Percentiles rank a stretch among this genome's conserved stretches.
These are phyloP conservation scores for Rickenella mellea DNA, from an alignment of 768 basidiomycete genomes.

Conservation along the genomic window DNA sequence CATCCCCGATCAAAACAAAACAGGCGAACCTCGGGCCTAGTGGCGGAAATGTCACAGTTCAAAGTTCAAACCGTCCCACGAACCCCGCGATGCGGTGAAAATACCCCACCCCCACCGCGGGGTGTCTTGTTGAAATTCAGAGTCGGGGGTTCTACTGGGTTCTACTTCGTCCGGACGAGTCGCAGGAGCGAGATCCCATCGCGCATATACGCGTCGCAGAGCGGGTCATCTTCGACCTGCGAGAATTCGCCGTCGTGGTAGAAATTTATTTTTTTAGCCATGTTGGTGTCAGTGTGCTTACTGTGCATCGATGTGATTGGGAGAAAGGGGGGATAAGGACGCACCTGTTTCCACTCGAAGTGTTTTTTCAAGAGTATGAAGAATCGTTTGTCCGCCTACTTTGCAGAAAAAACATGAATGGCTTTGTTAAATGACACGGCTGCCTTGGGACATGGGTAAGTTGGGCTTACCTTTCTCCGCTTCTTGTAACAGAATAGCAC, in stretches of 20 bases:
- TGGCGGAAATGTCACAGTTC: no score
- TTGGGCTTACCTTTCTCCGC: slow-evolving; percentile 62
- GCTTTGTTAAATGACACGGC: neutral
- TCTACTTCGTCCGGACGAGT: slow-evolving; percentile 20
- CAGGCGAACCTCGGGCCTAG: no score
- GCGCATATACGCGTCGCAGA: slow-evolving; percentile 43
- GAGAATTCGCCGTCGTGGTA: neutral
- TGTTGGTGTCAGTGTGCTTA: neutral
- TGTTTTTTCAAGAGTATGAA: slow-evolving; percentile 70
- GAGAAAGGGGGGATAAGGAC: slow-evolving; percentile 3
- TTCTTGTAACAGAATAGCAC: slow-evolving; percentile 93
- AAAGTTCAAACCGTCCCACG: no score
- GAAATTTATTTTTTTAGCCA: neutral
- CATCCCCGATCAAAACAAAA: no score
- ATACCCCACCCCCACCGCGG: no score
- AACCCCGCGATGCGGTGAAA: no score
- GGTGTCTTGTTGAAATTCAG: no score
- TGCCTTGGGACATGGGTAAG: neutral
- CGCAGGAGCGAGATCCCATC: slow-evolving; percentile 60
- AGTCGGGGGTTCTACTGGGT: no score
- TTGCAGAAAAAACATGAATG: slow-evolving; percentile 1
- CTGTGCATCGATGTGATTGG: neutral
- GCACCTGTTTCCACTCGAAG: slow-evolving; percentile 64
- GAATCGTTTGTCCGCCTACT: slow-evolving; percentile 81
- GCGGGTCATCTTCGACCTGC: slow-evolving; percentile 58